Conservation (phyloP, 176 grass and related monocot species). For the Elaeis guineensis region DNA sequence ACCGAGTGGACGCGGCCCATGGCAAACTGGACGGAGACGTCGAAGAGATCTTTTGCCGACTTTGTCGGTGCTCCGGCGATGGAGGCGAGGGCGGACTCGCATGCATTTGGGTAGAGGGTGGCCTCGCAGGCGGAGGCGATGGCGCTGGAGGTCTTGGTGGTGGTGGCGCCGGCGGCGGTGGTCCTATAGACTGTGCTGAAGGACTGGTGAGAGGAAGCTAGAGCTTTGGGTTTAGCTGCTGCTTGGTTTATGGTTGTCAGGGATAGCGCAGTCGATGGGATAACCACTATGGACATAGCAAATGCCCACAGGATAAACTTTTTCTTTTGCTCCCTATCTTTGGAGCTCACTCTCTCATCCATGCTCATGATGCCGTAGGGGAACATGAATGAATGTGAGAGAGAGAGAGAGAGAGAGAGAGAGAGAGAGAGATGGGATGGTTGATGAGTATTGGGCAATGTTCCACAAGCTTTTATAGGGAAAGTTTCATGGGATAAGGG, state of each 20-base stretch:
- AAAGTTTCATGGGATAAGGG: too few species aligned
- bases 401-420: constrained; percentile 12
- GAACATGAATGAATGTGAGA: not conserved
- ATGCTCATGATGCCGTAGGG: not conserved
- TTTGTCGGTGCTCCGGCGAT: not conserved
- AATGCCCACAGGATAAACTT: constrained; percentile 16
- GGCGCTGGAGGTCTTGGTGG: not conserved
- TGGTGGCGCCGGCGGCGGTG: not conserved
- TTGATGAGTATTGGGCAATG: too few species aligned
- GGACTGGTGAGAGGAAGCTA: constrained; percentile 20
- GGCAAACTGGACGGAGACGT: constrained; percentile 64
- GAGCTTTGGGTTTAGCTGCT: too few species aligned
- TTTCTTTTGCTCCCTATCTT: constrained; percentile 5
- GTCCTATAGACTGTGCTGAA: not conserved
- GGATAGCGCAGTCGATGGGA: too few species aligned
- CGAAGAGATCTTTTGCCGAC: constrained; percentile 27
- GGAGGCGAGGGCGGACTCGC: constrained; percentile 43
- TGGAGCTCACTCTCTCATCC: constrained; percentile 1
- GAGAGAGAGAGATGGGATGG: not conserved
- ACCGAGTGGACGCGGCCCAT: constrained; percentile 38
- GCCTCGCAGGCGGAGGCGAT: constrained; percentile 36
- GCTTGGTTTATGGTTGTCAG: too few species aligned
- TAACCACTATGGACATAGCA: constrained; percentile 5
- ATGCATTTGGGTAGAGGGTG: constrained; percentile 51
- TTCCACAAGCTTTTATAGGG: too few species aligned